These are phyloP conservation scores for Heritiera littoralis DNA, from an alignment of 345 rosid genomes.

Conservation along the genomic window DNA sequence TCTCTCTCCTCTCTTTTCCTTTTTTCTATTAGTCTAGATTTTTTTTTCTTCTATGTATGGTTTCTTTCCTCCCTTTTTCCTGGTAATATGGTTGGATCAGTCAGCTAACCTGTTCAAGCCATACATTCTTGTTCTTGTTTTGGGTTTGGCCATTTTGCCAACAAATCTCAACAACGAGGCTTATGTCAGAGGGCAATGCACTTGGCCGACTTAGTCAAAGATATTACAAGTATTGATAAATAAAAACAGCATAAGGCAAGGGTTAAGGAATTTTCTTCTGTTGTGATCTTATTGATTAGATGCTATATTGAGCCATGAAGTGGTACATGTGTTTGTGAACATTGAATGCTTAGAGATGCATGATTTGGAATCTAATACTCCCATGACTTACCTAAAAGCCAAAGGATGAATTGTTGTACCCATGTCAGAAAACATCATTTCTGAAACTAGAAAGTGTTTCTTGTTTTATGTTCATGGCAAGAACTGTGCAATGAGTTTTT, in stretches of 20 bases:
- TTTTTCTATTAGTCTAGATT: too few relatives aligned
- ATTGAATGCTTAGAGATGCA: background rate
- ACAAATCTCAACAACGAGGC: background rate
- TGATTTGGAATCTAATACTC: background rate
- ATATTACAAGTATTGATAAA: background rate
- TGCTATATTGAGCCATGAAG: background rate
- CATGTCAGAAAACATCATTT: background rate
- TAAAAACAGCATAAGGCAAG: background rate
- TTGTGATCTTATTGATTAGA: background rate
- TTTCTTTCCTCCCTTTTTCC: background rate
- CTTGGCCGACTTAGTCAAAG: background rate
- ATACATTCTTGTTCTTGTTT: constrained; percentile 1
- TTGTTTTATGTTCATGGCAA: background rate
- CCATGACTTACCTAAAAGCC: background rate
- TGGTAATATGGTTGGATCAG: background rate
- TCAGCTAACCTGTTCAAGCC: background rate
- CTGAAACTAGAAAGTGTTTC: background rate
- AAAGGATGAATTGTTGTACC: background rate
- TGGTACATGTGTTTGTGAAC: background rate
- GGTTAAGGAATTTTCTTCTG: background rate
- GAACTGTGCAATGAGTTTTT: background rate
- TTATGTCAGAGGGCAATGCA: background rate
- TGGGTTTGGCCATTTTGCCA: background rate
- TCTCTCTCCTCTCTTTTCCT: background rate
- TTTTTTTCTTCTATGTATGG: background rate